Percentiles rank a stretch among this genome's conserved stretches.
These are phyloP conservation scores for Pichia sp. DNA, from an alignment of 1,139 yeast species.

Conservation along the genomic window DNA sequence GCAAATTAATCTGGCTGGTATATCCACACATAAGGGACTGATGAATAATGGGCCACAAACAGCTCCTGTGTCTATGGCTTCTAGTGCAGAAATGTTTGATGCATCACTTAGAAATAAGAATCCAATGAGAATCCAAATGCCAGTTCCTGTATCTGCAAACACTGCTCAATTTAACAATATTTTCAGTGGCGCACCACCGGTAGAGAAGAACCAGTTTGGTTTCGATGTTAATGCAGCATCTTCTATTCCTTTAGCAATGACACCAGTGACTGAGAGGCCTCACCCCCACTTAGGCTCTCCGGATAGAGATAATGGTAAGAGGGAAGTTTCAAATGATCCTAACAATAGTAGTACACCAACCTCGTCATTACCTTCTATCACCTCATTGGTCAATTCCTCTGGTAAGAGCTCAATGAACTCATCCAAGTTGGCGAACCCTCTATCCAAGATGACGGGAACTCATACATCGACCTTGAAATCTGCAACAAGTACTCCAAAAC, in stretches of 20 bases:
- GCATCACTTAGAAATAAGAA: conserved; percentile 21
- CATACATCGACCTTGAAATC: no score
- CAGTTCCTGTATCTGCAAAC: conserved; percentile 33
- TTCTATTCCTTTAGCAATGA: conserved; percentile 60
- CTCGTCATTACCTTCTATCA: no score
- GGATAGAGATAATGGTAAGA: conserved; percentile 2
- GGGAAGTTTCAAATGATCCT: background rate
- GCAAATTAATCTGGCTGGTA: conserved; percentile 3
- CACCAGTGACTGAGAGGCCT: conserved; percentile 61
- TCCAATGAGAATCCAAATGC: conserved; percentile 42
- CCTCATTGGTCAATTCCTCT: no score
- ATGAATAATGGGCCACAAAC: conserved; percentile 21
- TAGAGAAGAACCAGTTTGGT: conserved; percentile 26
- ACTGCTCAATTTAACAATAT: conserved; percentile 1
- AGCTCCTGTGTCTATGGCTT: conserved; percentile 17
- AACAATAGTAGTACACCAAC: background rate
- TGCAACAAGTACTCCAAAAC: no score
- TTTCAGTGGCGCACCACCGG: conserved; percentile 3
- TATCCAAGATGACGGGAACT: no score
- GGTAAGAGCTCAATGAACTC: no score
- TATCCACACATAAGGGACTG: conserved; percentile 5
- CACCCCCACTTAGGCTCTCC: conserved; percentile 6
- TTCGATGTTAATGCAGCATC: conserved; percentile 53
- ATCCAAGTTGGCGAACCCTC: no score
- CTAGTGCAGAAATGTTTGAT: conserved; percentile 11